These are phyloP conservation scores for Podospora tetraspora DNA, from an alignment of 495 filamentous ascomycete species.

Conservation along the genomic window DNA sequence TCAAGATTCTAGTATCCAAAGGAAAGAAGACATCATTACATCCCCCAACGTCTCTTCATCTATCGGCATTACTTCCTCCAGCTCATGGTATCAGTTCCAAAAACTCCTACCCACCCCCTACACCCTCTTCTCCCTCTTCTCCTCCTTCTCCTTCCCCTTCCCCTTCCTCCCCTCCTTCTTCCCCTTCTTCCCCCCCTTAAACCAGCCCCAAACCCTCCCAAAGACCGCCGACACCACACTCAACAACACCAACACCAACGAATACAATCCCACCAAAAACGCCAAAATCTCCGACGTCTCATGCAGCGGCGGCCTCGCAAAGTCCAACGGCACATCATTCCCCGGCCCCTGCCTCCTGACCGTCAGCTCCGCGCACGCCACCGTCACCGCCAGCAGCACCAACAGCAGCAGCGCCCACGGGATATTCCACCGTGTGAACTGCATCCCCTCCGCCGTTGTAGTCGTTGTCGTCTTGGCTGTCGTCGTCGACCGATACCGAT, in stretches of 20 bases:
- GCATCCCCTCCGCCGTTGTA: slow-evolving; percentile 15
- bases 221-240: slow-evolving; percentile 22
- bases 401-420: slow-evolving; percentile 27
- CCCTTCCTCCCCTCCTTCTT: background rate
- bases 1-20: background rate
- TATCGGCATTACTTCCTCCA: background rate
- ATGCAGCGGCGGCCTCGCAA: slow-evolving; percentile 24
- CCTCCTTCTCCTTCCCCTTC: background rate
- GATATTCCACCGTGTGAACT: slow-evolving; percentile 25
- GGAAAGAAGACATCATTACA: background rate
- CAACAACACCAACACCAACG: slow-evolving; percentile 22
- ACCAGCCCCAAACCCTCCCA: background rate
- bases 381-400: slow-evolving; percentile 21
- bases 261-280: slow-evolving; percentile 25
- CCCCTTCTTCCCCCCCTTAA: background rate
- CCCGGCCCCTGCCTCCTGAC: slow-evolving; percentile 19
- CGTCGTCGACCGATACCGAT: slow-evolving; percentile 19
- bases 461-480: slow-evolving; percentile 12
- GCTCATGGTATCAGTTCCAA: background rate
- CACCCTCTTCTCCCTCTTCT: background rate
- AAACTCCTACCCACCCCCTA: background rate
- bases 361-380: slow-evolving; percentile 26
- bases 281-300: slow-evolving; percentile 30
- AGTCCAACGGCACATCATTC: slow-evolving; percentile 26
- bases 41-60: background rate